Base-by-base conservation (phyloP, 352 stramenopile genomes). In the Aphanomyces astaci region DNA sequence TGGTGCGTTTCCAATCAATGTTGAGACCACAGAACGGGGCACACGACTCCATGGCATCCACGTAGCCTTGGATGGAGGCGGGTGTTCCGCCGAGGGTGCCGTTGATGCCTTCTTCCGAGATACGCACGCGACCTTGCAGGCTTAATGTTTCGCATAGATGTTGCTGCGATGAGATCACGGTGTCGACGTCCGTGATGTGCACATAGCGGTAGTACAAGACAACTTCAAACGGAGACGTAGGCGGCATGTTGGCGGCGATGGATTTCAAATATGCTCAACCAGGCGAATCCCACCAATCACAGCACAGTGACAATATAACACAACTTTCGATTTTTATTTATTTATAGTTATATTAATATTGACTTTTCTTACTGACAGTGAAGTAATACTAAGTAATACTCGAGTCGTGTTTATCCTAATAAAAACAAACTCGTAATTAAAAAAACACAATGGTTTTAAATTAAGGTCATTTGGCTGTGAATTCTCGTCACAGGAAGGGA, bases 161-260 rank as follows among this genome's bases (percentile, higher is more conserved):
- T 36, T 86, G 68, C 13, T 94, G 87, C 28, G 66, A 53, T 0
- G 25, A 60, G 27, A 82, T 78, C 39, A 83, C 72, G 31, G 60
- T 46, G 45, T 72, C 45, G 30, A 89, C 71, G 60, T 81, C 57
- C 1, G 74, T 74, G n/a, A 94, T 69, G 33, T 68, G 64, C 53
- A 86, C 78, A 70, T 94, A 94, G 75, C 90, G 92, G 78, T 94
- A 94, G 76, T 86, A 92, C 24, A 92, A 81, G 72, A 92, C 76
- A 28, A 91, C 82, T 31, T 73, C 72, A 73, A 63, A 97, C 40
- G 36, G 24, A n/a, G n/a, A n/a, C 52, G 52, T 30, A 53, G 9
- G 9, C 13, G 19, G 13, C 22, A 25, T 22, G n/a, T 13, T 30
- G 5, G 27, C 15, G 51, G 51, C 13, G 22, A 15, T 19, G 19